Base-by-base conservation (phyloP, 176 grass and related monocot species). In the Cocos nucifera region DNA sequence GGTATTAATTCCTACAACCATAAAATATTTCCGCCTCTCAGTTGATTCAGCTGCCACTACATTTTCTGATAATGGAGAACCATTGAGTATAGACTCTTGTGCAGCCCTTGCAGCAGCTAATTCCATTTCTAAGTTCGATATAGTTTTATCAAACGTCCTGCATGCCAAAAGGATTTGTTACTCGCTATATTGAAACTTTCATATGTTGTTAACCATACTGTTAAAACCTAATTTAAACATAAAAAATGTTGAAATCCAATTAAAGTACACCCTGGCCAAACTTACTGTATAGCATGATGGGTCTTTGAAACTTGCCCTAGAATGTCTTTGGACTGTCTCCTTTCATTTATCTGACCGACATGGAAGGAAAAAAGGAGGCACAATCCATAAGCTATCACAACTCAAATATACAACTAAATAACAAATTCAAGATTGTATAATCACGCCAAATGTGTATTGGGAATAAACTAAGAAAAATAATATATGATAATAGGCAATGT, bases 1-100 rank as follows among this genome's bases (percentile, higher is more conserved):
- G 4, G 91, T 95, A 77, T 90, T 95, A 51, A 95, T 85, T 22
- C 91, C 91, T 4, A 95, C 54, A 67, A 95, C 91, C 86, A 95
- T 85, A 57, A 90, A 84, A 50, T 80, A 80, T 49, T 87, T 90
- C n/a, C 58, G 57, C 24, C 79, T 82, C 48, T 30, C 77, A 0
- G 53, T 64, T 2, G 64, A 57, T 77, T 82, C 83, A 0, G 78
- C 8, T 4, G 51, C 53, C 56, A 58, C 75, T 22, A 19, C 10
- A 58, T 39, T 69, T 19, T 75, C 78, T 62, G 70, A 73, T 5
- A 49, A 17, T 1, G 91, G 91, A 9, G 72, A 78, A 6, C 74
- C 80, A 9, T 65, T 82, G 49, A 79, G 57, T 27, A 82, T 69
- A 4, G 83, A 90, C 15, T 90, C 91, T 19, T 95, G 91, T 6